Evolutionary conservation across 2,329 filamentous ascomycete species (phyloP).

Genomic region (Trichocomaceae sp.): DNA sequence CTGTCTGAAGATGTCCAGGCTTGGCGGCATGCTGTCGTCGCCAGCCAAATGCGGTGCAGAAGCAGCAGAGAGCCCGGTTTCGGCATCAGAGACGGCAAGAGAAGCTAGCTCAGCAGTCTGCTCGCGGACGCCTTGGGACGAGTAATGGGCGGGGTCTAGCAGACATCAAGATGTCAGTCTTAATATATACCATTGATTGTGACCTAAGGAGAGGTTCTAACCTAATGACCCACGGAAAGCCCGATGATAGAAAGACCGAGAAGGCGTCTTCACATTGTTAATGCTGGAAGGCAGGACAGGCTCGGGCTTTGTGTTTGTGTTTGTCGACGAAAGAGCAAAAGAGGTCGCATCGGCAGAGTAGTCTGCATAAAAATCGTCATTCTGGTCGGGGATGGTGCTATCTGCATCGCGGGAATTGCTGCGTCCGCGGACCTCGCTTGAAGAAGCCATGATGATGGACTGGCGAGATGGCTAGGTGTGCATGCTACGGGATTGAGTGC

Average conservation of each 20-base stretch:
- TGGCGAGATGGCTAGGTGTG: not conserved
- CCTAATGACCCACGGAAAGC: conserved; percentile 39
- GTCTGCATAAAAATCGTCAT: conserved; percentile 1
- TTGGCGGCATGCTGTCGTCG: conserved; percentile 23
- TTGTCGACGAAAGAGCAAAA: not conserved
- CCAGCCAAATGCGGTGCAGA: conserved; percentile 20
- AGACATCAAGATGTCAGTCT: not conserved
- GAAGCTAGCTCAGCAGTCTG: conserved; percentile 82
- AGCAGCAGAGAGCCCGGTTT: conserved; percentile 21
- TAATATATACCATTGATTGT: not conserved
- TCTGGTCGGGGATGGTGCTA: conserved; percentile 5
- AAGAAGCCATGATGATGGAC: not conserved
- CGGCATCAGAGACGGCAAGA: conserved; percentile 62
- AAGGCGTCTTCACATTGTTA: conserved; percentile 35
- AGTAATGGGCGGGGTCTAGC: conserved; percentile 65
- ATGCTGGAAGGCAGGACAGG: conserved; percentile 23
- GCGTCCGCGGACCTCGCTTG: conserved; percentile 10
- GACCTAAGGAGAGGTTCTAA: conserved; percentile 16
- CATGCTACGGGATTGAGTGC: too few species aligned
- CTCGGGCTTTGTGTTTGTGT: conserved; percentile 6
- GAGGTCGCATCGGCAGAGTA: not conserved
- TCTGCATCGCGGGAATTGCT: conserved; percentile 4
- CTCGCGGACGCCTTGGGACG: conserved; percentile 69
- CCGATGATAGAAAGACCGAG: conserved; percentile 40
- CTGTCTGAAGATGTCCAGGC: conserved; percentile 25